Conservation (phyloP, 495 filamentous ascomycete genomes). For the Neurospora sp. region DNA sequence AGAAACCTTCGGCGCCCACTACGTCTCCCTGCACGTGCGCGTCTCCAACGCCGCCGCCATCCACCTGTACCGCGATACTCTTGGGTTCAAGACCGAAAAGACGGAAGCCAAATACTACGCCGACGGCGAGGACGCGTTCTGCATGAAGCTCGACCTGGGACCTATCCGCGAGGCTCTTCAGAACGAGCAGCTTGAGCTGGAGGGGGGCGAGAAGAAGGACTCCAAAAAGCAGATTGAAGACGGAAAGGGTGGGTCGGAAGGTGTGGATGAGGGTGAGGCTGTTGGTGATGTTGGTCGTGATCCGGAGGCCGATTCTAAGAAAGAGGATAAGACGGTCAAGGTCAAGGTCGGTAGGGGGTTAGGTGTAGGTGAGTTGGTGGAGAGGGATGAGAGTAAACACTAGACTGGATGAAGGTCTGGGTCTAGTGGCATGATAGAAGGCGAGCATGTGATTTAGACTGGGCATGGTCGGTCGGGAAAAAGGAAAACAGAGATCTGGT, state of each 20-base stretch:
- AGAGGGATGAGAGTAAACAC: conserved; percentile 59
- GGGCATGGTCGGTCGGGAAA: background rate
- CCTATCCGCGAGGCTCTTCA: conserved; percentile 44
- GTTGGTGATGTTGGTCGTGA: conserved; percentile 36
- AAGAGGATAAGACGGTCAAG: conserved; percentile 33
- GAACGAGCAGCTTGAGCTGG: conserved; percentile 26
- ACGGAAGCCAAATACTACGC: conserved; percentile 94
- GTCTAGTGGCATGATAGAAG: background rate
- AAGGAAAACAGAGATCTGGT: background rate
- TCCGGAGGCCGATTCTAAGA: conserved; percentile 17
- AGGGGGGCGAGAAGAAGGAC: conserved; percentile 23
- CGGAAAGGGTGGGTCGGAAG: conserved; percentile 5
- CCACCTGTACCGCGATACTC: conserved; percentile 83
- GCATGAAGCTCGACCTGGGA: conserved; percentile 79
- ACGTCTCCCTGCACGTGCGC: conserved; percentile 92
- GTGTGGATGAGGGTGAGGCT: conserved; percentile 34
- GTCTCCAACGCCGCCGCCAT: conserved; percentile 86
- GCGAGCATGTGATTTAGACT: background rate
- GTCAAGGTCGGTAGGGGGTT: conserved; percentile 74
- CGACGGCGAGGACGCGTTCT: conserved; percentile 92
- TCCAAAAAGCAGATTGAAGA: conserved; percentile 13
- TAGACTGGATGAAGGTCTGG: conserved; percentile 3
- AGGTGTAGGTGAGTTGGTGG: conserved; percentile 77
- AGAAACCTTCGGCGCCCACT: conserved; percentile 80
- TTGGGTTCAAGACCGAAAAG: conserved; percentile 85